Base-by-base conservation (phyloP, 306 rosid genomes). In the Cucumis hystrix region DNA sequence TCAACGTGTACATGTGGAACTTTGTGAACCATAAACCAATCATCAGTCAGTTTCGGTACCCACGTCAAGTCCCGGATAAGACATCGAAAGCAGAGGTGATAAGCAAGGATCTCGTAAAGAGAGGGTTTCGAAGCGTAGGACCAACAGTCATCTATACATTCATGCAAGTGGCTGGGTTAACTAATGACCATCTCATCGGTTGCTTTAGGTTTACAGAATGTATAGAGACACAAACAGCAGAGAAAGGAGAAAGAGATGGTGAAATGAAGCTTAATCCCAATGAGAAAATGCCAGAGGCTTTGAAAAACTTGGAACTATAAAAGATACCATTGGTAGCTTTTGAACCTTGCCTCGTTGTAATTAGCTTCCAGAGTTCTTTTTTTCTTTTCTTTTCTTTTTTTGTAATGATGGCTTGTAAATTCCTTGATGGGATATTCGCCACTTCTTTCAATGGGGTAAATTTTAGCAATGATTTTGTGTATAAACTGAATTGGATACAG, bases 131-230 rank as follows among this genome's bases (percentile, higher is more conserved):
- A 64, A 88, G 88, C 35, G 93, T 89, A 13, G 95, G 91, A 8
- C 95, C 92, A 2, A 92, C 95, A 1, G 89, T 92, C 55, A 82
- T 87, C 64, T 88, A 88, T 55, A 85, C 88, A 20, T 89, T 89
- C 81, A 88, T 88, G 91, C 95, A 88, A 83, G 97, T 89, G 58
- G 92, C 92, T 60, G 95, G 95, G 30, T 84, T 92, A 80, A 89
- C 87, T 23, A 89, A 89, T 75, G 95, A 88, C 80, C 93, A 89
- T 82, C 93, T 92, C 74, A 67, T 85, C 41, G 77, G 84, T 83
- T 91, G 95, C 90, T 89, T 91, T 87, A 86, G 95, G 84, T 89
- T 87, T 82, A 83, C 80, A 88, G 92, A 83, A 52, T 89, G 92
- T 78, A 65, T 69, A 77, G 82, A 74, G 74, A 76, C 54, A 47